Evolutionary conservation across 768 basidiomycete genomes (phyloP).

Genomic region (Panellus pusillus): DNA sequence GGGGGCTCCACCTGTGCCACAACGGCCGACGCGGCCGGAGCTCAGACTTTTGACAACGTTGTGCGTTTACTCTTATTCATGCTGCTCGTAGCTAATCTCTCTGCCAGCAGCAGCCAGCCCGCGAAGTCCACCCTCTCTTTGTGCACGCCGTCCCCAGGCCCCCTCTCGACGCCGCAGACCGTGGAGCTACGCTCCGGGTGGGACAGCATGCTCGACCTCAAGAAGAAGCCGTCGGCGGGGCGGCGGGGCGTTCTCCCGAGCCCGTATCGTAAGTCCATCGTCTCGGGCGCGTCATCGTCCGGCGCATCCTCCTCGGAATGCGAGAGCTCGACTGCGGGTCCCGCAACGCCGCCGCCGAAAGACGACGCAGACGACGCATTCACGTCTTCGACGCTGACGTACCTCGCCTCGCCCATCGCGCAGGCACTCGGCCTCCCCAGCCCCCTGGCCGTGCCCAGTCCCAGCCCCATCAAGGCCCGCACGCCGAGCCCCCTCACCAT

Average conservation of each 20-base stretch:
- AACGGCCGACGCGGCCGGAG: constrained; percentile 4
- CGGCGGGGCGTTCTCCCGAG: constrained; percentile 3
- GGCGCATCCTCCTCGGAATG: background rate
- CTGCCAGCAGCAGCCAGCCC: constrained; percentile 2
- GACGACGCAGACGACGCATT: constrained; percentile 35
- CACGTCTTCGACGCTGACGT: constrained; percentile 43
- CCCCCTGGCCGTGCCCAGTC: constrained; percentile 27
- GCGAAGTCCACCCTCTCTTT: constrained; percentile 14
- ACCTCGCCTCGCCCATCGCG: constrained; percentile 46
- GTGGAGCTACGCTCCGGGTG: constrained; percentile 39
- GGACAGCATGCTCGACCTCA: constrained; percentile 46
- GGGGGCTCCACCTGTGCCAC: background rate
- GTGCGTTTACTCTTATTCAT: background rate
- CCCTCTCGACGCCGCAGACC: background rate
- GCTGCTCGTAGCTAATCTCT: background rate
- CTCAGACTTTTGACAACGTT: constrained; percentile 4
- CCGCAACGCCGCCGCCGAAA: constrained; percentile 20
- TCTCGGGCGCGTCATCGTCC: constrained; percentile 18
- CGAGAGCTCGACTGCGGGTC: constrained; percentile 27
- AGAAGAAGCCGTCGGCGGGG: constrained; percentile 14
- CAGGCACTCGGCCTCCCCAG: constrained; percentile 39
- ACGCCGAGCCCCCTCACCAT: constrained; percentile 16
- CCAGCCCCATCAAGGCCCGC: constrained; percentile 10
- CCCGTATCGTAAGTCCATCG: constrained; percentile 23
- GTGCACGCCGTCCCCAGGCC: constrained; percentile 27